phyloP scores from a whole-genome alignment of 768 basidiomycete genomes.

The Heimioporus sp. region DNA sequence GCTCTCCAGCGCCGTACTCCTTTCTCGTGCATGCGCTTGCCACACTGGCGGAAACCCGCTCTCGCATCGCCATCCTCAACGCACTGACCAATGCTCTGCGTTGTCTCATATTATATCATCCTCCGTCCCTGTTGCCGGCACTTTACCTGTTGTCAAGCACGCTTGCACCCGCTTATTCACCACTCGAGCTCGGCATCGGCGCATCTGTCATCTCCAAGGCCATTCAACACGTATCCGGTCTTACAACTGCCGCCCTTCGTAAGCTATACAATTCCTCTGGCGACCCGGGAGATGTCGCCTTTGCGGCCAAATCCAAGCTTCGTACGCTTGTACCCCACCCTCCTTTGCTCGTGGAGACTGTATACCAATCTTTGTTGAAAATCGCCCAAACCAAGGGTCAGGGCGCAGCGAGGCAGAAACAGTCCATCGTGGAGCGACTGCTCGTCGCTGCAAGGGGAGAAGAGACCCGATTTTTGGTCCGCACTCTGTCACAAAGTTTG shows the following conservation, averaged over 20 bases:
- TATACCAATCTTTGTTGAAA: slow-evolving; percentile 66
- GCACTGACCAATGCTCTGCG: slow-evolving; percentile 74
- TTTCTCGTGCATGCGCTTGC: slow-evolving; percentile 67
- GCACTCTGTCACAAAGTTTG: slow-evolving; percentile 70
- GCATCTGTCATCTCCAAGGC: slow-evolving; percentile 65
- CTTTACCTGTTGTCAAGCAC: slow-evolving; percentile 83
- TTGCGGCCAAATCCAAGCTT: slow-evolving; percentile 72
- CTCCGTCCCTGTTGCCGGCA: slow-evolving; percentile 68
- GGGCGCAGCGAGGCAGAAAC: slow-evolving; percentile 75
- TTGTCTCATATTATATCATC: slow-evolving; percentile 61
- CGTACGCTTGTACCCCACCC: slow-evolving; percentile 72
- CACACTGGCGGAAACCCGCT: slow-evolving; percentile 62
- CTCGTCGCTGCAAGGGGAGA: slow-evolving; percentile 86
- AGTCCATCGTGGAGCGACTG: slow-evolving; percentile 73
- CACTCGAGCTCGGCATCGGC: slow-evolving; percentile 70
- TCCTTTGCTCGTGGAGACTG: slow-evolving; percentile 59
- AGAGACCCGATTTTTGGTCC: slow-evolving; percentile 80
- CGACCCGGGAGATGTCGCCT: slow-evolving; percentile 88
- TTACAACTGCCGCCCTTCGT: slow-evolving; percentile 54
- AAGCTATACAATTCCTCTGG: slow-evolving; percentile 71
- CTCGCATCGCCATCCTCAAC: slow-evolving; percentile 67
- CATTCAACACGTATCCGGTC: slow-evolving; percentile 71
- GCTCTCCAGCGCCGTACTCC: slow-evolving; percentile 56
- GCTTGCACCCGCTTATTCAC: slow-evolving; percentile 69
- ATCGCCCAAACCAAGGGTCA: slow-evolving; percentile 69